phyloP scores from a whole-genome alignment of 1,284 basidiomycete genomes.

The Marasmius oreades region DNA sequence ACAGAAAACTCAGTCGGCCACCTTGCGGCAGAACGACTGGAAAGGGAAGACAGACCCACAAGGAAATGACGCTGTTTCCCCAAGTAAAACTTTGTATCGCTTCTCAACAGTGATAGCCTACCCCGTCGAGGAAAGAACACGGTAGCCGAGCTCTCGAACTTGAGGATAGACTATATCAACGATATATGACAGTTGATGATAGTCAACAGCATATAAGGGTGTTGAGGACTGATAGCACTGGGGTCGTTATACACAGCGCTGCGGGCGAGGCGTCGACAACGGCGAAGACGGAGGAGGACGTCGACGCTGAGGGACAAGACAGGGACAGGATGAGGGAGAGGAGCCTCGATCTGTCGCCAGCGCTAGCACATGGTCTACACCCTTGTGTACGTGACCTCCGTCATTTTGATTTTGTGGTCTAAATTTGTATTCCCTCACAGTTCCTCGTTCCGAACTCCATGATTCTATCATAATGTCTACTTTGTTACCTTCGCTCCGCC shows the following conservation, averaged over 20 bases:
- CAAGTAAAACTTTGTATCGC: not conserved
- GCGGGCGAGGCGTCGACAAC: not conserved
- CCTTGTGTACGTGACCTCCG: not conserved
- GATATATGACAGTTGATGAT: not conserved
- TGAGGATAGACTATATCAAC: not conserved
- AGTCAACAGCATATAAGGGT: not conserved
- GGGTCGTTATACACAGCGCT: not conserved
- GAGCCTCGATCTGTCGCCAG: not conserved
- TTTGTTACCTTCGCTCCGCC: no score
- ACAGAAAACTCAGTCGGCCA: constrained; percentile 2
- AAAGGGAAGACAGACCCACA: constrained; percentile 15
- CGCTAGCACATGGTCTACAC: not conserved
- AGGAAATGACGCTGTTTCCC: not conserved
- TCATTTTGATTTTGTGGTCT: not conserved
- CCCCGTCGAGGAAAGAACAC: not conserved
- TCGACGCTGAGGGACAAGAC: not conserved
- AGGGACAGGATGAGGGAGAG: constrained; percentile 1
- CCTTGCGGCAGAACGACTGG: constrained; percentile 13
- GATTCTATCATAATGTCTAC: no score
- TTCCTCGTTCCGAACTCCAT: no score
- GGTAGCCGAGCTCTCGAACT: not conserved
- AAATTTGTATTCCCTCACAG: not conserved
- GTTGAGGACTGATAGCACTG: not conserved
- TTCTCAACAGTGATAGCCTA: not conserved
- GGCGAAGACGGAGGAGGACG: not conserved